A percentile compares a stretch with the other conserved stretches of the same genome.
Conservation (phyloP, 202 grass and related monocot species). For the Digitaria exilis region DNA sequence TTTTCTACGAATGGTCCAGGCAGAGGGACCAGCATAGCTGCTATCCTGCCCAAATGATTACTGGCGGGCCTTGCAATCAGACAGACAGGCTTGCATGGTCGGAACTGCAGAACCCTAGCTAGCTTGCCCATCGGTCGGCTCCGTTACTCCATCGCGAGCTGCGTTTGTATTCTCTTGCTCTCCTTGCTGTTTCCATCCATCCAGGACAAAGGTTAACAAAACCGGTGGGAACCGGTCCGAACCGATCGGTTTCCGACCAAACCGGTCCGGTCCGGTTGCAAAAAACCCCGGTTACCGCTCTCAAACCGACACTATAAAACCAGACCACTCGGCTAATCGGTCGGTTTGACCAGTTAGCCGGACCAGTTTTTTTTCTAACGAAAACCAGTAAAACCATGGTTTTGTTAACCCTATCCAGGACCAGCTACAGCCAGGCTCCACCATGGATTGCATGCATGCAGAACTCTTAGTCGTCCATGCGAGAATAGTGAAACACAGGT, state of each 20-base stretch:
- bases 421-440: neutral
- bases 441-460: neutral
- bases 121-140: neutral
- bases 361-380: too few relatives aligned
- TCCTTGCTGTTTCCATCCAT: too few relatives aligned
- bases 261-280: too few relatives aligned
- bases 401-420: too few relatives aligned
- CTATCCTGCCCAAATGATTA: neutral
- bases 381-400: too few relatives aligned
- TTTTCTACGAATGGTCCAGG: neutral
- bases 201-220: too few relatives aligned
- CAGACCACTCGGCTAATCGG: too few relatives aligned
- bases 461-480: neutral
- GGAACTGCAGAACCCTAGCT: neutral
- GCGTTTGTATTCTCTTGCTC: neutral
- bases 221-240: too few relatives aligned
- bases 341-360: too few relatives aligned
- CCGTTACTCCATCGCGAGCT: neutral
- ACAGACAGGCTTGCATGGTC: slow-evolving; percentile 6
- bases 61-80: slow-evolving; percentile 5
- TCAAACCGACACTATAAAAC: too few relatives aligned
- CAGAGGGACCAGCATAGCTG: neutral
- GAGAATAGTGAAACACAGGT: neutral
- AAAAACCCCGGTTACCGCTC: too few relatives aligned
- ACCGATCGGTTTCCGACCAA: too few relatives aligned